Percentiles rank a stretch among this genome's conserved stretches.
phyloP scores from a whole-genome alignment of 1,139 yeast species.

The Taiozyma onychis region DNA sequence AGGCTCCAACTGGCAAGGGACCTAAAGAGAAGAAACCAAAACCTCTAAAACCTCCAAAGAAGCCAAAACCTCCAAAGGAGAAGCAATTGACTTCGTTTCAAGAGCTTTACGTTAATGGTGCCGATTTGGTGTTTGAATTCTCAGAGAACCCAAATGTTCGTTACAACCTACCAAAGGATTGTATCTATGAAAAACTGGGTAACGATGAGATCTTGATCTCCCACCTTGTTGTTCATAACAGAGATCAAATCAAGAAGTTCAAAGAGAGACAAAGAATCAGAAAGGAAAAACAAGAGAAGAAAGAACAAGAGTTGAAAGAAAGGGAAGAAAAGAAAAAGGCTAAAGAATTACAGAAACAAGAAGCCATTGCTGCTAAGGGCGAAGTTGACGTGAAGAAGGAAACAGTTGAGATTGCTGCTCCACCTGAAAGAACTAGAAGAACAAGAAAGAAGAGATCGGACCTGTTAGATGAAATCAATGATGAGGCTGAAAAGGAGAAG shows the following conservation, averaged over 20 bases:
- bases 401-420: conserved; percentile 17
- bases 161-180: conserved; percentile 67
- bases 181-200: conserved; percentile 60
- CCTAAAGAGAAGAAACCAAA: conserved; percentile 24
- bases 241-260: conserved; percentile 23
- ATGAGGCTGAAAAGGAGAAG: conserved; percentile 21
- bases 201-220: conserved; percentile 56
- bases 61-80: conserved; percentile 23
- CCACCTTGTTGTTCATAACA: conserved; percentile 52
- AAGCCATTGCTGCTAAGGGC: conserved; percentile 2
- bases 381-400: conserved; percentile 9
- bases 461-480: conserved; percentile 4
- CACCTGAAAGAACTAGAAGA: conserved; percentile 17
- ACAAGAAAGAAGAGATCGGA: conserved; percentile 19
- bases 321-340: conserved; percentile 21
- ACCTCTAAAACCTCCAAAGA: conserved; percentile 13
- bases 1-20: conserved; percentile 12
- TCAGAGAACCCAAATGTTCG: conserved; percentile 74
- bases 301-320: conserved; percentile 24
- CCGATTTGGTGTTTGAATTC: conserved; percentile 80
- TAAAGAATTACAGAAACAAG: conserved; percentile 24
- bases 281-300: conserved; percentile 18
- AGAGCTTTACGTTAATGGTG: conserved; percentile 59
- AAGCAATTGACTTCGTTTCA: conserved; percentile 65
- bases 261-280: conserved; percentile 21